Conservation (phyloP, 129 eudicot species). For the Helianthus annuus region DNA sequence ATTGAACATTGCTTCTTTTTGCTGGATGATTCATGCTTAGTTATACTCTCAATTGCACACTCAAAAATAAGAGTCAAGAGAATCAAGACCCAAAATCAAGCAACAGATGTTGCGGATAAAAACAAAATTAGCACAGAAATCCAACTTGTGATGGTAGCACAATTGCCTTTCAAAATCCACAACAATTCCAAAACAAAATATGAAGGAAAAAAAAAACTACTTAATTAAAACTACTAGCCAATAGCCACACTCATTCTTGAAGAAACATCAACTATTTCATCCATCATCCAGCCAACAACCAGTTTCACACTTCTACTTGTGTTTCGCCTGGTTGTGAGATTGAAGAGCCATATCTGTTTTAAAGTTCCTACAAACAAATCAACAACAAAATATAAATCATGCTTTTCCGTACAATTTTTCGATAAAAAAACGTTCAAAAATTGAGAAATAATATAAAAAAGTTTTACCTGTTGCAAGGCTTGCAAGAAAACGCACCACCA, state of each 20-base stretch:
- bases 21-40: too few species aligned
- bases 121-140: neutral
- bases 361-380: constrained; percentile 54
- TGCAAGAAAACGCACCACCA: constrained; percentile 57
- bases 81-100: too few species aligned
- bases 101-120: too few species aligned
- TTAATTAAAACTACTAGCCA: constrained; percentile 10
- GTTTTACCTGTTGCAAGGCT: constrained; percentile 61
- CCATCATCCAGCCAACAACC: constrained; percentile 6
- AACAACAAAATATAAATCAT: neutral
- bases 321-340: constrained; percentile 84
- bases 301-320: constrained; percentile 38
- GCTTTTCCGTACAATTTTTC: too few species aligned
- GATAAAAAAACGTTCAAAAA: too few species aligned
- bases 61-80: too few species aligned
- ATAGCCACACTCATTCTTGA: constrained; percentile 12
- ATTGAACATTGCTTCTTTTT: too few species aligned
- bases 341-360: constrained; percentile 60
- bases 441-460: too few species aligned
- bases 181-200: neutral
- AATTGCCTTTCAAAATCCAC: neutral
- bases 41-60: too few species aligned
- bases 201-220: neutral
- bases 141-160: neutral
- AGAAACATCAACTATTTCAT: constrained; percentile 19